Conservation (phyloP, 352 stramenopile genomes). For the Saprolegnia diclina region DNA sequence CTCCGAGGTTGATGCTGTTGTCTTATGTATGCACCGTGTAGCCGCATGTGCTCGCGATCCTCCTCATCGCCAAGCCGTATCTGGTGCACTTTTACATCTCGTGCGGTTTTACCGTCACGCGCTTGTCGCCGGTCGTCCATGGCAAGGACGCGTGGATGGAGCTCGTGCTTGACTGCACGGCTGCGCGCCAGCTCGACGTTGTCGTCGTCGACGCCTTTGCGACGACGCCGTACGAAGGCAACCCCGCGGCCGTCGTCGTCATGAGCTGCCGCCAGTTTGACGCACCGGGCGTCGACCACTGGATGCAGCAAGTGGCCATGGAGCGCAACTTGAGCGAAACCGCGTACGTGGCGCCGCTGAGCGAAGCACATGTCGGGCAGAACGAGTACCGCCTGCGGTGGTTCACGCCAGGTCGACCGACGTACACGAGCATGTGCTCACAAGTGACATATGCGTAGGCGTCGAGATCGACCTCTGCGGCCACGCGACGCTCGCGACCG, state of each 20-base stretch:
- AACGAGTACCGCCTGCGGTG: slow-evolving; percentile 49
- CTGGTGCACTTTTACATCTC: slow-evolving; percentile 81
- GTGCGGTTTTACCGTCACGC: slow-evolving; percentile 69
- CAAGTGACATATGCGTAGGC: slow-evolving; percentile 35
- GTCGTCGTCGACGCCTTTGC: slow-evolving; percentile 72
- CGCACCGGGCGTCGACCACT: slow-evolving; percentile 30
- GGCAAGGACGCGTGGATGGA: slow-evolving; percentile 83
- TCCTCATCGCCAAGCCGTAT: slow-evolving; percentile 77
- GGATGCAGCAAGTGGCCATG: slow-evolving; percentile 73
- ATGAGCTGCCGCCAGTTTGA: slow-evolving; percentile 35
- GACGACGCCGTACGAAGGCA: slow-evolving; percentile 66
- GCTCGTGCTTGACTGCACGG: slow-evolving; percentile 45
- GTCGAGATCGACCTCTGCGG: slow-evolving; percentile 87
- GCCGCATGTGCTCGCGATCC: slow-evolving; percentile 57
- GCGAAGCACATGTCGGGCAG: slow-evolving; percentile 15
- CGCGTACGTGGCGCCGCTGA: slow-evolving; percentile 62
- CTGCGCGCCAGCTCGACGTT: slow-evolving; percentile 32
- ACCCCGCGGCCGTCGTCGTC: slow-evolving; percentile 88
- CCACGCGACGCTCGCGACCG: slow-evolving; percentile 86
- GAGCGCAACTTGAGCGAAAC: slow-evolving; percentile 93
- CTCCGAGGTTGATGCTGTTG: neutral
- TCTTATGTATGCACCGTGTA: slow-evolving; percentile 24
- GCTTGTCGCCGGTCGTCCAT: slow-evolving; percentile 67
- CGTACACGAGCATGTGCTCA: neutral
- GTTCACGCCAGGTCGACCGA: slow-evolving; percentile 51